phyloP scores from a whole-genome alignment of 1,284 basidiomycete species.

The Austropuccinia psidii region DNA sequence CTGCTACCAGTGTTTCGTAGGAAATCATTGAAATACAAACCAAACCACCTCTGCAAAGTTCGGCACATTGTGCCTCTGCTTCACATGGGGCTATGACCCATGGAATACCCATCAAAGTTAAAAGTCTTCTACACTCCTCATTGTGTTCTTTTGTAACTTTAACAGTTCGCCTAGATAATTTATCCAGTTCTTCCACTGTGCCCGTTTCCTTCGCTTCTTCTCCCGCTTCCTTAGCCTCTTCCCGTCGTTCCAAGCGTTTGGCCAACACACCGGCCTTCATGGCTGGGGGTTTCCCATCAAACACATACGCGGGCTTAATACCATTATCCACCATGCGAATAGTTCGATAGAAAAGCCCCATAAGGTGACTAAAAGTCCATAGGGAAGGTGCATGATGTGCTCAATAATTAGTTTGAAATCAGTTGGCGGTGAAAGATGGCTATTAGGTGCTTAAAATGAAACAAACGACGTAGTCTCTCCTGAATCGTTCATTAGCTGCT shows the following conservation, averaged over 20 bases:
- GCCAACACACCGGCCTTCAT: slow-evolving; percentile 90
- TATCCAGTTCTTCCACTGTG: slow-evolving; percentile 84
- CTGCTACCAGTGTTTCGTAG: too few relatives aligned
- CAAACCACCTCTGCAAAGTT: slow-evolving; percentile 77
- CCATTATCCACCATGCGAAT: slow-evolving; percentile 98
- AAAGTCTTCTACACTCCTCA: slow-evolving; percentile 79
- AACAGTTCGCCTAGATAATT: slow-evolving; percentile 81
- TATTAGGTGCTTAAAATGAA: too few relatives aligned
- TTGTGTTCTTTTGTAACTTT: slow-evolving; percentile 94
- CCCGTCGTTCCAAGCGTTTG: slow-evolving; percentile 81
- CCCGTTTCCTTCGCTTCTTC: slow-evolving; percentile 92
- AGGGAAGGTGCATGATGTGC: neutral
- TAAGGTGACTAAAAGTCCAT: slow-evolving; percentile 67
- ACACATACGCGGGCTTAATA: slow-evolving; percentile 96
- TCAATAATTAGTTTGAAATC: neutral
- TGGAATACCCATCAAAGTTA: slow-evolving; percentile 94
- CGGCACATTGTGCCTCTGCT: slow-evolving; percentile 97
- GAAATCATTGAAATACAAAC: slow-evolving; percentile 30
- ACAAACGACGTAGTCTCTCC: slow-evolving; percentile 82
- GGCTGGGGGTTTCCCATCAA: slow-evolving; percentile 96
- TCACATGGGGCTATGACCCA: slow-evolving; percentile 90
- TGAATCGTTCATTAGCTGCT: slow-evolving; percentile 89
- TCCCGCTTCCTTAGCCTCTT: slow-evolving; percentile 86
- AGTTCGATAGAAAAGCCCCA: slow-evolving; percentile 97
- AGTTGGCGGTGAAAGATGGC: neutral